These are phyloP conservation scores for Mortierella claussenii DNA, from an alignment of 192 early-diverging fungal genomes.

Conservation along the genomic window DNA sequence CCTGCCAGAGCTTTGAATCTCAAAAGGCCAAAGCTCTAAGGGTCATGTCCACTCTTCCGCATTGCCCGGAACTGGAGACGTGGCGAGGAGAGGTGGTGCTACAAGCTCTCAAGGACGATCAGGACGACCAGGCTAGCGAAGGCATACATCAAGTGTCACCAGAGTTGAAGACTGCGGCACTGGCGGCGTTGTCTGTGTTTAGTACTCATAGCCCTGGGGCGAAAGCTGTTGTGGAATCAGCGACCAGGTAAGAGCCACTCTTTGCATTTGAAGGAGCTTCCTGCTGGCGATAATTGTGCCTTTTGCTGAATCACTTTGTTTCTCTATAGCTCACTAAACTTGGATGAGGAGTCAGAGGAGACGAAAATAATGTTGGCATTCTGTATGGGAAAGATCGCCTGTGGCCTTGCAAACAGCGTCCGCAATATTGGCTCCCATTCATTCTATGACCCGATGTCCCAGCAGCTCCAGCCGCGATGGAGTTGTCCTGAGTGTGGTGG, in stretches of 20 bases:
- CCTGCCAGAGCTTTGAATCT: conserved; percentile 13
- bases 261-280: neutral
- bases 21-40: conserved; percentile 31
- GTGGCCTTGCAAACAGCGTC: neutral
- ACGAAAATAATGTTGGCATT: conserved; percentile 10
- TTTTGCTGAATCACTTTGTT: too few species aligned
- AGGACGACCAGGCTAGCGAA: neutral
- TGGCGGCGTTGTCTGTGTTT: conserved; percentile 26
- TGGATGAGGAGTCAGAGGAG: conserved; percentile 7
- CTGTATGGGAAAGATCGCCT: conserved; percentile 22
- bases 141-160: neutral
- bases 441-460: neutral
- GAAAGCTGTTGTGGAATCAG: neutral
- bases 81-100: conserved; percentile 20
- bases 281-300: too few species aligned
- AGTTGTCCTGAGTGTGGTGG: conserved; percentile 1
- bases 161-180: conserved; percentile 1
- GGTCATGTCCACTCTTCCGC: conserved; percentile 28
- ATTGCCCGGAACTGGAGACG: neutral
- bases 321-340: conserved; percentile 4
- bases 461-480: neutral
- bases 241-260: conserved; percentile 9
- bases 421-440: neutral
- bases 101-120: neutral
- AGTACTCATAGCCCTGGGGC: conserved; percentile 14